phyloP scores from a whole-genome alignment of 768 basidiomycete genomes.

The Russula sp. region DNA sequence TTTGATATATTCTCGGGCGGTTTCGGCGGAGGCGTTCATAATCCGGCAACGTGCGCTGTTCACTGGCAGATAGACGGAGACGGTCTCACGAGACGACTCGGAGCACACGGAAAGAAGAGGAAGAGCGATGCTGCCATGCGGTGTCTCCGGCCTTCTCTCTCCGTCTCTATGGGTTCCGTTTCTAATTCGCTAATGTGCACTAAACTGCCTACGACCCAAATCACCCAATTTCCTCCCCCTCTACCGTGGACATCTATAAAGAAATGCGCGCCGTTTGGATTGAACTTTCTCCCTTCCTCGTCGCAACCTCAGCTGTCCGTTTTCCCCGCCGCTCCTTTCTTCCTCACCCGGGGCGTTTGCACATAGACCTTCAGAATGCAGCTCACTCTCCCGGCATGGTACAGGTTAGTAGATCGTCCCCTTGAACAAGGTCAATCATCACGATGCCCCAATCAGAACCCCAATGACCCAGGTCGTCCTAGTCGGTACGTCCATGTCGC shows the following conservation, averaged over 20 bases:
- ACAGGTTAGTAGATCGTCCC: slow-evolving; percentile 16
- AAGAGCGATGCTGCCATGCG: not conserved
- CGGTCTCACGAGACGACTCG: no score
- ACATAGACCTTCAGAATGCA: not conserved
- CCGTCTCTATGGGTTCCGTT: not conserved
- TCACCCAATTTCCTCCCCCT: no score
- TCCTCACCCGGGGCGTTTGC: not conserved
- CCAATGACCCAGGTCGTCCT: slow-evolving; percentile 30
- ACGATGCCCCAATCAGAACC: slow-evolving; percentile 2
- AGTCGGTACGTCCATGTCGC: slow-evolving; percentile 17
- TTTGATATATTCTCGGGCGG: no score
- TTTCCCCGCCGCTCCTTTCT: not conserved
- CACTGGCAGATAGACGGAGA: no score
- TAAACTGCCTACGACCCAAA: not conserved
- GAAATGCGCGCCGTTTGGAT: not conserved
- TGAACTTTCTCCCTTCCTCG: not conserved
- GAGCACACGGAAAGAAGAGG: not conserved
- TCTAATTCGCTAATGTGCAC: no score
- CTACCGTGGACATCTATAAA: not conserved
- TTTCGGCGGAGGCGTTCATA: no score
- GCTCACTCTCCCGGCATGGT: slow-evolving; percentile 25
- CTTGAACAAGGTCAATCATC: not conserved
- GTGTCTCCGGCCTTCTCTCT: not conserved
- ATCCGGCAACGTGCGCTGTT: no score
- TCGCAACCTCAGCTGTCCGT: not conserved